Percentiles rank a stretch among this genome's conserved stretches.
These are phyloP conservation scores for Thraustochytrium striatum DNA, from an alignment of 352 stramenopile genomes.

Conservation along the genomic window DNA sequence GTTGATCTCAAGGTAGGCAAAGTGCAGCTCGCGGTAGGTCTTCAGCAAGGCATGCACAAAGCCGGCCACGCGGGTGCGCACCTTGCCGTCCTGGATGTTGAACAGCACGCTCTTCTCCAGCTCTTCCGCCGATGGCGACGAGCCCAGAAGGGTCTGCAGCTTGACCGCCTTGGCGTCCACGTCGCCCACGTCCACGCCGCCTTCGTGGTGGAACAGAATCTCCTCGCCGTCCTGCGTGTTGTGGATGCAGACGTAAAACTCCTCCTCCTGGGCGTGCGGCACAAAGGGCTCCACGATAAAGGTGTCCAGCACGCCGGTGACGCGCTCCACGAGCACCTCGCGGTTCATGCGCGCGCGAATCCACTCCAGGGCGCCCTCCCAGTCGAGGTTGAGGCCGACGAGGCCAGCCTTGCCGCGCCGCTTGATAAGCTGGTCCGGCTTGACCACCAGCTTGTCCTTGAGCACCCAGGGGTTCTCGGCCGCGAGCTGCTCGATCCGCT, in stretches of 20 bases:
- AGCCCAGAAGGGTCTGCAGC: conserved; percentile 74
- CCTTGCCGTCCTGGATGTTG: not conserved
- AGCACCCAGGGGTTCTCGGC: conserved; percentile 73
- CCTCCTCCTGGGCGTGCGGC: conserved; percentile 79
- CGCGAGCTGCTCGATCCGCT: conserved; percentile 55
- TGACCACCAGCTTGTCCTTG: conserved; percentile 83
- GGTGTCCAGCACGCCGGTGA: conserved; percentile 83
- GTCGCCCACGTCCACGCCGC: conserved; percentile 89
- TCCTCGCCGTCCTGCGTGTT: conserved; percentile 87
- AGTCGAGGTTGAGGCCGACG: conserved; percentile 87
- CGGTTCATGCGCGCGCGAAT: conserved; percentile 86
- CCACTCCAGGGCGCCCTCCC: conserved; percentile 83
- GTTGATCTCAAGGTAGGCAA: conserved; percentile 97
- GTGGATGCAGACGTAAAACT: conserved; percentile 95
- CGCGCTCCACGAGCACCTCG: conserved; percentile 79
- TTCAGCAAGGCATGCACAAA: conserved; percentile 85
- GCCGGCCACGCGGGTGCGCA: not conserved
- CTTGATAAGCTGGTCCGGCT: conserved; percentile 97
- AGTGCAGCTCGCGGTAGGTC: conserved; percentile 89
- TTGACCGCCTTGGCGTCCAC: conserved; percentile 87
- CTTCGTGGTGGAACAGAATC: conserved; percentile 91
- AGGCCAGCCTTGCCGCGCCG: conserved; percentile 89
- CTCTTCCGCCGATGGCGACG: not conserved
- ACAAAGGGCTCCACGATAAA: conserved; percentile 97
- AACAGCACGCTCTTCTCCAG: not conserved